Conservation (phyloP, 495 filamentous ascomycete species). For the Penicillium lividum region DNA sequence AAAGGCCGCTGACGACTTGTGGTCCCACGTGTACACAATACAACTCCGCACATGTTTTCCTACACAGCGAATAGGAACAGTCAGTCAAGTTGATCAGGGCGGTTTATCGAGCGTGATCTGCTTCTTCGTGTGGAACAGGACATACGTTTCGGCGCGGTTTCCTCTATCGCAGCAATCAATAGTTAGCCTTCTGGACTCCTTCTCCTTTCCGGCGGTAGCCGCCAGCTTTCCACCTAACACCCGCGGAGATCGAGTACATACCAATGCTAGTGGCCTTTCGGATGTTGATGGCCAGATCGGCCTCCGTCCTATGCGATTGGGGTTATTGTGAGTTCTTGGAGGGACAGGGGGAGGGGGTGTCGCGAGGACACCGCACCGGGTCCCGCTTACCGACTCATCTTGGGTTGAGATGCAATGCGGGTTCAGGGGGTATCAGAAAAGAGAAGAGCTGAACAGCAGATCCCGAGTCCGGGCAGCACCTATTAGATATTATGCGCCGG, state of each 20-base stretch:
- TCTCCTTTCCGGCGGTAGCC: slow-evolving; percentile 10
- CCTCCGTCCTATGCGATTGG: slow-evolving; percentile 68
- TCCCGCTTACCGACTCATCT: slow-evolving; percentile 49
- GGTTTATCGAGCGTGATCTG: background rate
- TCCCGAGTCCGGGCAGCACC: slow-evolving; percentile 29
- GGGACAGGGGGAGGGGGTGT: background rate
- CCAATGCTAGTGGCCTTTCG: slow-evolving; percentile 91
- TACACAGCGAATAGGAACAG: slow-evolving; percentile 23
- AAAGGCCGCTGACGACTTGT: slow-evolving; percentile 94
- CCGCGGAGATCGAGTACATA: slow-evolving; percentile 34
- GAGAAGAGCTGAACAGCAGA: slow-evolving; percentile 22
- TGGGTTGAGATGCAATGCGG: slow-evolving; percentile 25
- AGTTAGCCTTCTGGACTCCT: slow-evolving; percentile 26
- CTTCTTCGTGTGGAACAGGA: slow-evolving; percentile 4
- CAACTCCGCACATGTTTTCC: slow-evolving; percentile 96
- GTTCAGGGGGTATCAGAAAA: slow-evolving; percentile 29
- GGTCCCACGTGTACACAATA: slow-evolving; percentile 99
- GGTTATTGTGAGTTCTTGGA: slow-evolving; percentile 18
- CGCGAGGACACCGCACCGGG: background rate
- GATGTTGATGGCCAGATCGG: slow-evolving; percentile 92
- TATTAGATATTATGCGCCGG: slow-evolving; percentile 8
- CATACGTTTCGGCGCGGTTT: slow-evolving; percentile 91
- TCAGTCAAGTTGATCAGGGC: slow-evolving; percentile 16
- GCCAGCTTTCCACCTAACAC: background rate
- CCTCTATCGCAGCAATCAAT: slow-evolving; percentile 56